Conservation (phyloP, 768 basidiomycete species). For the Hygrophoropsis aurantiaca region DNA sequence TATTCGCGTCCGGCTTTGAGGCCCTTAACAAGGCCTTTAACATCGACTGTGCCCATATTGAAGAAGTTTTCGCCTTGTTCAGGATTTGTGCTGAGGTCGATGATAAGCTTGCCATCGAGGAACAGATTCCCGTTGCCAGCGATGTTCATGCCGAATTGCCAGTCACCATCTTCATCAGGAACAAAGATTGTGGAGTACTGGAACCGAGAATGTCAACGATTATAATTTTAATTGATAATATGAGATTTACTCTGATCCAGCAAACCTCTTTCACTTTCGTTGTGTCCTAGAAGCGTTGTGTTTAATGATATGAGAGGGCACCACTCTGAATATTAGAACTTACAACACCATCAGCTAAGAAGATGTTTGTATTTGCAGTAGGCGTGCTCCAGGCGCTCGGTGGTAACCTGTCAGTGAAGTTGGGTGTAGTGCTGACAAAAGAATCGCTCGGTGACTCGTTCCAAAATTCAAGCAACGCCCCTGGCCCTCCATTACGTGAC, state of each 20-base stretch:
- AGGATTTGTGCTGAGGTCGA: conserved; percentile 44
- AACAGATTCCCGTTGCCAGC: conserved; percentile 50
- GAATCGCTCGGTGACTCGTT: conserved; percentile 41
- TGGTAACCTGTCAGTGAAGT: conserved; percentile 24
- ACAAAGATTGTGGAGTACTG: conserved; percentile 45
- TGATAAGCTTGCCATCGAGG: conserved; percentile 45
- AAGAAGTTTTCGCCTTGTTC: conserved; percentile 41
- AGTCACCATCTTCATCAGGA: conserved; percentile 52
- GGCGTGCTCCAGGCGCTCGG: conserved; percentile 37
- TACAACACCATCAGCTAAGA: conserved; percentile 44
- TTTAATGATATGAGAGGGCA: not conserved
- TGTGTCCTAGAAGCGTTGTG: conserved; percentile 35
- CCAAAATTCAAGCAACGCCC: conserved; percentile 45
- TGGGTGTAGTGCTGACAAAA: conserved; percentile 28
- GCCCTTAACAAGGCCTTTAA: conserved; percentile 31
- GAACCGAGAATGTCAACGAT: conserved; percentile 11
- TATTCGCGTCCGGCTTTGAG: conserved; percentile 44
- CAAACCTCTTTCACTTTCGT: conserved; percentile 41
- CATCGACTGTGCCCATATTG: conserved; percentile 42
- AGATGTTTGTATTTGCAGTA: conserved; percentile 34
- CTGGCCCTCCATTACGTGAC: conserved; percentile 34
- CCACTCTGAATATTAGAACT: conserved; percentile 15
- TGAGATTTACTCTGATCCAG: conserved; percentile 38
- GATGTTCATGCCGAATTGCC: conserved; percentile 47
- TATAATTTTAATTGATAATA: not conserved